Conservation (phyloP, 345 rosid species). For the Salix exigua region DNA sequence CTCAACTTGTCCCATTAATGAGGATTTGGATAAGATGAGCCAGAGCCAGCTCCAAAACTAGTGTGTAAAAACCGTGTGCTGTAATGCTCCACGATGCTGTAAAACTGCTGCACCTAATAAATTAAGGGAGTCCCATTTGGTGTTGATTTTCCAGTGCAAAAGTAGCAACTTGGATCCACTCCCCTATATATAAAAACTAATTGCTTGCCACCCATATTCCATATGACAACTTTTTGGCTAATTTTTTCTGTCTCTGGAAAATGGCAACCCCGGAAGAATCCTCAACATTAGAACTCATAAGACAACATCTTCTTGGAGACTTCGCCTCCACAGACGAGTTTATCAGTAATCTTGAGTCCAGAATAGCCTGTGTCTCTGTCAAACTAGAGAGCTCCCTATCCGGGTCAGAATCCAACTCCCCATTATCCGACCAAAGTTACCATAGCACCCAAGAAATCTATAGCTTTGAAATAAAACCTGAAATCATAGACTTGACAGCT, state of each 20-base stretch:
- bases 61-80: neutral
- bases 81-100: neutral
- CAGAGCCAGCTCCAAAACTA: neutral
- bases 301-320: constrained; percentile 56
- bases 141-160: neutral
- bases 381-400: constrained; percentile 27
- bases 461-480: constrained; percentile 23
- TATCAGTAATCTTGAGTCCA: constrained; percentile 25
- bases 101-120: neutral
- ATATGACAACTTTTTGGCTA: neutral
- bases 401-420: constrained; percentile 37
- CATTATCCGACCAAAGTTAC: constrained; percentile 21
- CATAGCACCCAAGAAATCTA: neutral
- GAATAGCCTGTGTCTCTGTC: constrained; percentile 24
- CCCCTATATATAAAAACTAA: neutral
- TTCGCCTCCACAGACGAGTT: constrained; percentile 41
- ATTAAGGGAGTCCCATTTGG: constrained; percentile 1
- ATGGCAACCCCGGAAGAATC: constrained; percentile 42
- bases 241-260: neutral
- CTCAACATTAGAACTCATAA: constrained; percentile 38
- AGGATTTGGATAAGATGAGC: neutral
- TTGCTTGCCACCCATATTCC: neutral
- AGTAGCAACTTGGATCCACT: neutral
- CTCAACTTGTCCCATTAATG: neutral
- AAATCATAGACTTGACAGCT: constrained; percentile 18